These are phyloP conservation scores for Botryotinia narcissicola DNA, from an alignment of 2,329 filamentous ascomycete genomes.

Conservation along the genomic window DNA sequence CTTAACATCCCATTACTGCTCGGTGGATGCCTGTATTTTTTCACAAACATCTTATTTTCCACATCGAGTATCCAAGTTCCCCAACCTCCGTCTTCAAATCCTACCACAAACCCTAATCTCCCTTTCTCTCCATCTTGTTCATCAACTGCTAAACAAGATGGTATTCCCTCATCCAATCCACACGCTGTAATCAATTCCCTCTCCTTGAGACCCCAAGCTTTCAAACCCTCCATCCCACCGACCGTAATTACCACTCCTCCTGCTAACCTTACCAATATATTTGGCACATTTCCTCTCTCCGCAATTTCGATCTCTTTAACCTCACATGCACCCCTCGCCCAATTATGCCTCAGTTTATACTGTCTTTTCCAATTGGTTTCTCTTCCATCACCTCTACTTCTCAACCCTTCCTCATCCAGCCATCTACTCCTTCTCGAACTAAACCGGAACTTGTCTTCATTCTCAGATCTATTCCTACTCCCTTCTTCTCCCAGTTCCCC, in stretches of 20 bases:
- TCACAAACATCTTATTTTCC: slow-evolving; percentile 35
- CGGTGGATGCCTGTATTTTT: slow-evolving; percentile 30
- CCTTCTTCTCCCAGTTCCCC: background rate
- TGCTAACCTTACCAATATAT: slow-evolving; percentile 70
- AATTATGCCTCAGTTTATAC: slow-evolving; percentile 87
- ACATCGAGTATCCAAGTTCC: slow-evolving; percentile 63
- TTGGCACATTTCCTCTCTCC: slow-evolving; percentile 48
- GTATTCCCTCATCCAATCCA: slow-evolving; percentile 41
- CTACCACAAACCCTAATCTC: slow-evolving; percentile 60
- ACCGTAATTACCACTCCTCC: slow-evolving; percentile 77
- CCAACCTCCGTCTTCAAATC: slow-evolving; percentile 71
- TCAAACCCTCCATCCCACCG: slow-evolving; percentile 65
- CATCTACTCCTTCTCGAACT: slow-evolving; percentile 50
- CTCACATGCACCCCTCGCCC: slow-evolving; percentile 77
- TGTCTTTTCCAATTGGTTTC: slow-evolving; percentile 80
- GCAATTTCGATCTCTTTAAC: slow-evolving; percentile 65
- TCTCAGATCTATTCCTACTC: slow-evolving; percentile 22
- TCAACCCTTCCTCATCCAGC: slow-evolving; percentile 43
- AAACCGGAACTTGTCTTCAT: slow-evolving; percentile 29
- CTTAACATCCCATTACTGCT: slow-evolving; percentile 50
- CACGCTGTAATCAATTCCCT: slow-evolving; percentile 57
- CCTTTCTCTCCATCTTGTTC: slow-evolving; percentile 45
- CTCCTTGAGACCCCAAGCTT: slow-evolving; percentile 73
- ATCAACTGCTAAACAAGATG: slow-evolving; percentile 67
- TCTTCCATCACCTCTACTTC: slow-evolving; percentile 33